Conservation (phyloP, 306 rosid genomes). For the Morella rubra region DNA sequence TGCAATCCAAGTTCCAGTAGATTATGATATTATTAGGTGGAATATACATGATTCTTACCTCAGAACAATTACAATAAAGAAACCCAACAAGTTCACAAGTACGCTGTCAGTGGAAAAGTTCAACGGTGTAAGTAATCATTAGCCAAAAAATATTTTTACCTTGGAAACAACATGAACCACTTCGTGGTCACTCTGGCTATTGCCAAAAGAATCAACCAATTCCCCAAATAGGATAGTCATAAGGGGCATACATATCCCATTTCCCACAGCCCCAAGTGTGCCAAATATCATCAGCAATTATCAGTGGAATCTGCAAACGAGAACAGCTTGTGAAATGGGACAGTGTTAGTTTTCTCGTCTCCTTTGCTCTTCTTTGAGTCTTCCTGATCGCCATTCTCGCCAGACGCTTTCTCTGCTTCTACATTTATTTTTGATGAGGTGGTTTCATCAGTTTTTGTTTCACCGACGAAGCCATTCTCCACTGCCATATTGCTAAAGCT, state of each 20-base stretch:
- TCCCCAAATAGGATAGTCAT: conserved; percentile 53
- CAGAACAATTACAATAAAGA: no score
- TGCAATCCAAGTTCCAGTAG: not conserved
- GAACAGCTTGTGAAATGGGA: conserved; percentile 57
- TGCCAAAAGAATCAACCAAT: conserved; percentile 50
- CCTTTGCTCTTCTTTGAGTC: conserved; percentile 24
- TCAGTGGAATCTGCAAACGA: conserved; percentile 60
- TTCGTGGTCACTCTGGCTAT: conserved; percentile 17
- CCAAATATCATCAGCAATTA: conserved; percentile 49
- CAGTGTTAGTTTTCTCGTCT: conserved; percentile 30
- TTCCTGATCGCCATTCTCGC: conserved; percentile 1
- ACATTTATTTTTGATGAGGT: not conserved
- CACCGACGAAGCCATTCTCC: conserved; percentile 32
- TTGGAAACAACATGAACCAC: conserved; percentile 46
- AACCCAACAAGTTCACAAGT: no score
- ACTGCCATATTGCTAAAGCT: conserved; percentile 38
- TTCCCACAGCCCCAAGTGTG: conserved; percentile 50
- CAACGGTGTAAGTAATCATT: not conserved
- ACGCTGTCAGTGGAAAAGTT: no score
- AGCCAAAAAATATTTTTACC: conserved; percentile 25
- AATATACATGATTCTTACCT: not conserved
- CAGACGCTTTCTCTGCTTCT: conserved; percentile 3
- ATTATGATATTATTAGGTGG: no score
- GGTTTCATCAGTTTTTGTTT: not conserved
- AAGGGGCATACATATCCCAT: conserved; percentile 48